Evolutionary conservation across 1,284 basidiomycete genomes (phyloP).

Genomic region (Bondarzewia mesenterica): DNA sequence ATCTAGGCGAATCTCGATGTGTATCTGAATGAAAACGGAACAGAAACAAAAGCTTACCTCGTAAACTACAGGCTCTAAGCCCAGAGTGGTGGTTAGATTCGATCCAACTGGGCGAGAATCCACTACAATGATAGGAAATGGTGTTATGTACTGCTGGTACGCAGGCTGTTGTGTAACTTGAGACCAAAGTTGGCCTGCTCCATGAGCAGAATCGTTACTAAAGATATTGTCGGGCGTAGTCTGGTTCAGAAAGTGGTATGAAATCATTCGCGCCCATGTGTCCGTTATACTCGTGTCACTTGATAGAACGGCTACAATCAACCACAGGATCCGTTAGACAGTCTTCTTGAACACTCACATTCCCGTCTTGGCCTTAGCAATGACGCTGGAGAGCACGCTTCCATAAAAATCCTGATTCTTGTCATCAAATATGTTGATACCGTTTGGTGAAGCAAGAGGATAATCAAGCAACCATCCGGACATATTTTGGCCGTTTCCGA

Average conservation of each 20-base stretch:
- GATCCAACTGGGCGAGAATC: conserved; percentile 43
- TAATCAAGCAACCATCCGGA: conserved; percentile 55
- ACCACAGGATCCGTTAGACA: not conserved
- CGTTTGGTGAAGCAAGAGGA: conserved; percentile 44
- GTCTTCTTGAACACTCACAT: conserved; percentile 37
- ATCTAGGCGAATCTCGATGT: conserved; percentile 30
- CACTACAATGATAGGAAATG: conserved; percentile 51
- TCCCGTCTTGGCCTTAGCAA: conserved; percentile 43
- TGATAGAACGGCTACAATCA: not conserved
- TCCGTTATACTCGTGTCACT: conserved; percentile 60
- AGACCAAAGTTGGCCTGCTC: conserved; percentile 62
- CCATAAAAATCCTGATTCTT: conserved; percentile 51
- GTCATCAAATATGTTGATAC: conserved; percentile 32
- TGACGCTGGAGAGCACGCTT: conserved; percentile 50
- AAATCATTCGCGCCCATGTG: conserved; percentile 53
- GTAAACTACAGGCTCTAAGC: conserved; percentile 46
- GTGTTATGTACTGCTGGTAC: conserved; percentile 37
- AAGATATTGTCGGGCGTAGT: conserved; percentile 52
- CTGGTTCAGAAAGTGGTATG: conserved; percentile 61
- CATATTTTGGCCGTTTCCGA: conserved; percentile 38
- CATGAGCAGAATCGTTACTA: conserved; percentile 49
- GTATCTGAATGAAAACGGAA: not conserved
- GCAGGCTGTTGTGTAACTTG: conserved; percentile 33
- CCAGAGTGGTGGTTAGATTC: conserved; percentile 31
- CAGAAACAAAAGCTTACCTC: conserved; percentile 31